Percentiles rank a stretch among this genome's conserved stretches.
phyloP scores from a whole-genome alignment of 1,139 yeast genomes.

The Insectozyma bohioensis region DNA sequence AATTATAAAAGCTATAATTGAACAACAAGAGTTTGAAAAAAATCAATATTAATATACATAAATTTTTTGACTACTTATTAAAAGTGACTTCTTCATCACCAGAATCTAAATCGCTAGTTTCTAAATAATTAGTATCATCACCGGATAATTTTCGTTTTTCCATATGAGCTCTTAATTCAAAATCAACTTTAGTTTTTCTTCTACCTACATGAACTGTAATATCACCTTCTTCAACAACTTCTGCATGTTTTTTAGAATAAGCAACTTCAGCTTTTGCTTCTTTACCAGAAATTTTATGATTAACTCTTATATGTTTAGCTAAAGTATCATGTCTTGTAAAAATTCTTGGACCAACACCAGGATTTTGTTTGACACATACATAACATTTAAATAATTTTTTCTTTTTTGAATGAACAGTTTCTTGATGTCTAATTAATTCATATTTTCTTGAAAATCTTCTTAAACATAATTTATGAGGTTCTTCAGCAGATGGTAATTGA shows the following conservation, averaged over 20 bases:
- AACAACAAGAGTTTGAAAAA: slow-evolving; percentile 62
- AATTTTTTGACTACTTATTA: slow-evolving; percentile 7
- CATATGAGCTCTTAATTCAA: slow-evolving; percentile 49
- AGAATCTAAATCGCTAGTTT: slow-evolving; percentile 22
- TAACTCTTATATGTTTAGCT: slow-evolving; percentile 87
- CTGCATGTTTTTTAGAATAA: slow-evolving; percentile 48
- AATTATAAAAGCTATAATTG: slow-evolving; percentile 57
- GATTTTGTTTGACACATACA: slow-evolving; percentile 70
- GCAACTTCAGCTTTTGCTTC: slow-evolving; percentile 61
- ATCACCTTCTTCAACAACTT: slow-evolving; percentile 46
- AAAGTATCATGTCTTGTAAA: slow-evolving; percentile 94
- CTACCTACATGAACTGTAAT: slow-evolving; percentile 50
- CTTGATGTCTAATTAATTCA: slow-evolving; percentile 92
- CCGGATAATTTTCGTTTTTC: slow-evolving; percentile 31
- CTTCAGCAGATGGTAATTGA: slow-evolving; percentile 48
- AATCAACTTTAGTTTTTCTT: slow-evolving; percentile 49
- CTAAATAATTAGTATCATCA: slow-evolving; percentile 16
- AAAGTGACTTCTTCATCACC: slow-evolving; percentile 26
- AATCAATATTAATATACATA: slow-evolving; percentile 9
- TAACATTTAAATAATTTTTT: slow-evolving; percentile 85
- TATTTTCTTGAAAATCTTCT: slow-evolving; percentile 91
- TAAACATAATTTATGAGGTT: slow-evolving; percentile 59
- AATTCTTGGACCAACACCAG: slow-evolving; percentile 57
- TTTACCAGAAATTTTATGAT: slow-evolving; percentile 71
- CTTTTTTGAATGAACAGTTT: slow-evolving; percentile 89